A percentile compares a stretch with the other conserved stretches of the same genome.
Conservation (phyloP, 345 rosid genomes). For the Syzygium grande region DNA sequence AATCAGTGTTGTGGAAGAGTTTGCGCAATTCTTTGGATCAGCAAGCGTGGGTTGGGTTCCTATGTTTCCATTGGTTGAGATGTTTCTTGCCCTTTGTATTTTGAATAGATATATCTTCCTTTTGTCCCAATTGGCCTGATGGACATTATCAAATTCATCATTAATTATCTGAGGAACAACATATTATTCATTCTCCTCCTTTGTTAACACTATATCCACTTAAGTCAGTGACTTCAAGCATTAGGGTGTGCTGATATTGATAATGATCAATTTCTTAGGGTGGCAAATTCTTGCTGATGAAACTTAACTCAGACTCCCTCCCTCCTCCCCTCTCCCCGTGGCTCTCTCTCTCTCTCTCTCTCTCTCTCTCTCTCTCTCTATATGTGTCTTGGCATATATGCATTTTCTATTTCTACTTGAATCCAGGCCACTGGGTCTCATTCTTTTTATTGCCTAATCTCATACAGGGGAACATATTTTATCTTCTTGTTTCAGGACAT, state of each 20-base stretch:
- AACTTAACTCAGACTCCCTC: not conserved
- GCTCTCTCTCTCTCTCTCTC: not conserved
- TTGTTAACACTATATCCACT: not conserved
- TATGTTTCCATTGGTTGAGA: not conserved
- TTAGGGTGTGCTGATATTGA: not conserved
- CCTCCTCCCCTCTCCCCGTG: not conserved
- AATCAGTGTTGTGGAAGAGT: not conserved
- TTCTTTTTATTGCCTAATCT: not conserved
- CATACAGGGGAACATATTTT: not conserved
- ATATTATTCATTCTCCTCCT: not conserved
- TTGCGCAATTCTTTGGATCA: not conserved
- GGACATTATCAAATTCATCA: not conserved
- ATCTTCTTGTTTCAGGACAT: not conserved
- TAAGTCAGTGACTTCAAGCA: not conserved
- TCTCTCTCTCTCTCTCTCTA: not conserved
- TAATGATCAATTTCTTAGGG: not conserved
- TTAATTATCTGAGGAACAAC: not conserved
- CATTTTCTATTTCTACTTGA: not conserved
- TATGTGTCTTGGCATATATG: not conserved
- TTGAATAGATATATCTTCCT: not conserved
- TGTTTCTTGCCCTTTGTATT: not conserved
- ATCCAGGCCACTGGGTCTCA: not conserved
- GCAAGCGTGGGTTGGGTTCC: not conserved
- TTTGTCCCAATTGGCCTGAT: not conserved
- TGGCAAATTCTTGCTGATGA: not conserved